Evolutionary conservation across 371 early-diverging fungal genomes (phyloP).

Genomic region (Aphelidium insulamus): DNA sequence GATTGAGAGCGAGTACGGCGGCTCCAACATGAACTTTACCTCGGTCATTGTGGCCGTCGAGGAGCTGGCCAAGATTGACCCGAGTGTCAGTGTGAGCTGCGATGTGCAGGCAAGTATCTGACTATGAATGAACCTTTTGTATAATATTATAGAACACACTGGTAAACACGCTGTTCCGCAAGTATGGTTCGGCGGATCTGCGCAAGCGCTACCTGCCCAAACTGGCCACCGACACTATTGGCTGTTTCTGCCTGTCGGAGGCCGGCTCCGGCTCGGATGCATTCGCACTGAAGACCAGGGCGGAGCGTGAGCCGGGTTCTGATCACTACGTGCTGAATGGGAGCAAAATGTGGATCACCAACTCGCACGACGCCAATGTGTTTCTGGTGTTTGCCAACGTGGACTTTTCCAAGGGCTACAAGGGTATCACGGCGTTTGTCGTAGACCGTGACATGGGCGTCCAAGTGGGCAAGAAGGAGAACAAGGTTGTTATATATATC

Average conservation of each 20-base stretch:
- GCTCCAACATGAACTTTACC: slow-evolving; percentile 70
- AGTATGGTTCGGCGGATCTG: slow-evolving; percentile 47
- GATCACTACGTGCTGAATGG: slow-evolving; percentile 82
- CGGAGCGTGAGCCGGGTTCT: slow-evolving; percentile 64
- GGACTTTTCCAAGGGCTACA: slow-evolving; percentile 82
- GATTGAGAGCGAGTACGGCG: slow-evolving; percentile 54
- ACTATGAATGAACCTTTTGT: not conserved
- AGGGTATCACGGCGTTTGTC: slow-evolving; percentile 94
- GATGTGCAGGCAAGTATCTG: slow-evolving; percentile 60
- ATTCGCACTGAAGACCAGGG: slow-evolving; percentile 82
- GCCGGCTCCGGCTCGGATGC: slow-evolving; percentile 86
- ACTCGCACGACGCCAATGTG: slow-evolving; percentile 72
- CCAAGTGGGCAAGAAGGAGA: slow-evolving; percentile 84
- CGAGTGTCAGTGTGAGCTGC: slow-evolving; percentile 71
- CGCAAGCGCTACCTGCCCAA: slow-evolving; percentile 63
- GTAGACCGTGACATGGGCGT: slow-evolving; percentile 91
- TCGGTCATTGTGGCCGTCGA: slow-evolving; percentile 82
- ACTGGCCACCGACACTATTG: slow-evolving; percentile 63
- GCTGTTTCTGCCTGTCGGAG: slow-evolving; percentile 89
- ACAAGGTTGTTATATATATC: slow-evolving; percentile 28
- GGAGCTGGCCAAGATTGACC: slow-evolving; percentile 91
- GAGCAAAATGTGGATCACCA: slow-evolving; percentile 81
- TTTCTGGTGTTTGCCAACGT: slow-evolving; percentile 95
- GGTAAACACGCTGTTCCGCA: slow-evolving; percentile 81
- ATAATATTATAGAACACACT: slow-evolving; percentile 46